Evolutionary conservation across 495 filamentous ascomycete species (phyloP), one percentile per base, ranked within the genome.

Genomic region (Delitschia confertaspora): DNA sequence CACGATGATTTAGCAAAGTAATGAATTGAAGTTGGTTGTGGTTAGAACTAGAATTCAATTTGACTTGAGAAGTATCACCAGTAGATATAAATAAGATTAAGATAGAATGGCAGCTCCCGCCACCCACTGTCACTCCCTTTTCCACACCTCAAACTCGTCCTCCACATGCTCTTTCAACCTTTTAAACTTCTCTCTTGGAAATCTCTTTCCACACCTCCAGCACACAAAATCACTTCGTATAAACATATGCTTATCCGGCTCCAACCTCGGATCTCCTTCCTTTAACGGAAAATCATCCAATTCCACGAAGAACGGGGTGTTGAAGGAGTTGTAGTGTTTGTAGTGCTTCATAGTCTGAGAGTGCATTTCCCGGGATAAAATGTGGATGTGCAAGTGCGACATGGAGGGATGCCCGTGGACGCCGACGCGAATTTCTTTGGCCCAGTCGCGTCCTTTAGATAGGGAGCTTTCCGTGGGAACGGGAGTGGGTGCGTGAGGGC

Each of bases 291-390:
- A 88, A 38, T 85, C 83, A 14, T 77, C 79, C n/a, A 96, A 50
- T 17, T 70, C 66, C 2, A 95, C 71, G 19, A 98, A 80, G 59
- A 98, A 98, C n/a, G 72, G 70, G 24, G 87, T 94, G 16, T 77
- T 72, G 63, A 98, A 95, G 51, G 79, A 85, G 58, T 88, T 88
- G 64, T 95, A 96, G 66, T 98, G 91, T 58, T 88, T 93, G 41
- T 74, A 66, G 57, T 88, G 78, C 64, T 82, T 85, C 56, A 95
- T 49, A 19, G 67, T 70, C 23, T 79, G 73, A 32, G 79, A 84
- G 41, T 73, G 65, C 59, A 79, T 72, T 61, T 98, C 91, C 22
- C 69, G 63, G 13, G 80, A 79, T 22, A 98, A 60, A 25, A 98
- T 76, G 63, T 98, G 91, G 13, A 98, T 70, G 61, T 98, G 91